Evolutionary conservation across 345 rosid genomes (phyloP).

Genomic region (Euphorbia tirucalli): DNA sequence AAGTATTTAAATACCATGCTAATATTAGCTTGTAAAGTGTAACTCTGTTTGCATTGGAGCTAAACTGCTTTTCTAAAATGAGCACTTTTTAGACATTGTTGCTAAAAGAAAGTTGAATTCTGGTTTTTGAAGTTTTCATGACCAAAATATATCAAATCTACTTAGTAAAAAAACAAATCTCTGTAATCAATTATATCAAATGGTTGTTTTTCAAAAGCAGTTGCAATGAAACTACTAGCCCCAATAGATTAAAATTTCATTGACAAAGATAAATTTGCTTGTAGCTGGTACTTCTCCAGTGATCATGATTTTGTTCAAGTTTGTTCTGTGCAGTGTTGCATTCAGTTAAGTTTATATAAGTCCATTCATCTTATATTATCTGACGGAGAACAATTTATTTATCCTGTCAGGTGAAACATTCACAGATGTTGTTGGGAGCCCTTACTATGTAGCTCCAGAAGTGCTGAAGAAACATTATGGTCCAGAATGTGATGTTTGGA

Average conservation of each 20-base stretch:
- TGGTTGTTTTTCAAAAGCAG: neutral
- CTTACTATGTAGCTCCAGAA: constrained; percentile 98
- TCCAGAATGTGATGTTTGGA: constrained; percentile 94
- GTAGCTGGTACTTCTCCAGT: neutral
- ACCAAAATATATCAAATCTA: neutral
- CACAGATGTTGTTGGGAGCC: constrained; percentile 91
- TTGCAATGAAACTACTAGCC: neutral
- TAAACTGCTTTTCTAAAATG: neutral
- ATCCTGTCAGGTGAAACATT: constrained; percentile 64
- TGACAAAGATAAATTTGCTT: neutral
- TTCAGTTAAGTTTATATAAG: too few species aligned
- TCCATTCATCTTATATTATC: neutral
- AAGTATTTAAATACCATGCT: neutral
- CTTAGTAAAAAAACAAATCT: too few species aligned
- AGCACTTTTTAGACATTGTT: neutral
- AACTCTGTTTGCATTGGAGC: neutral
- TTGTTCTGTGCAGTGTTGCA: neutral
- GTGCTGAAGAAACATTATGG: constrained; percentile 83
- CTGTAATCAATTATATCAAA: too few species aligned
- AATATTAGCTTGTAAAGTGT: too few species aligned
- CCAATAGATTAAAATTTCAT: neutral
- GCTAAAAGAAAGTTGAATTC: neutral
- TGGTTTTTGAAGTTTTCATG: neutral
- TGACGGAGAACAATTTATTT: constrained; percentile 4
- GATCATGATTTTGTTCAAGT: constrained; percentile 6